These are phyloP conservation scores for Tylopilus subfusipes DNA, from an alignment of 768 basidiomycete species.

Conservation along the genomic window DNA sequence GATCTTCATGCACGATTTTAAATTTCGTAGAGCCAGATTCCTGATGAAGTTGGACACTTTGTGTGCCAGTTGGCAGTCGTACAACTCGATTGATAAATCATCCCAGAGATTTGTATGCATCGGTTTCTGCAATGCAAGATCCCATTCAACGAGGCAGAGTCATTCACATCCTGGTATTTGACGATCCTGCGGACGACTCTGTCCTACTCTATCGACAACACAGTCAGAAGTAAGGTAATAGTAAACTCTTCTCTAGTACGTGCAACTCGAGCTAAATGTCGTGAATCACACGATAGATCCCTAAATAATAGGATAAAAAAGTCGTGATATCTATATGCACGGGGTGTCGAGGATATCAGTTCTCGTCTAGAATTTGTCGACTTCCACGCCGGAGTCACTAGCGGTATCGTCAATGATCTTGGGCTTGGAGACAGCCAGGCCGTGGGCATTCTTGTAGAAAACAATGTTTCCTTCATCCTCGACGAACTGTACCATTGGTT, in stretches of 20 bases:
- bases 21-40: too few species aligned
- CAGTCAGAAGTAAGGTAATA: neutral
- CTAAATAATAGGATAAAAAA: neutral
- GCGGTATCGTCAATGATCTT: constrained; percentile 56
- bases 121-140: too few species aligned
- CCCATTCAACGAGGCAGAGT: too few species aligned
- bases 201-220: too few species aligned
- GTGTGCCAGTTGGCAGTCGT: too few species aligned
- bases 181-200: too few species aligned
- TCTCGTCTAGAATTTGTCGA: constrained; percentile 36
- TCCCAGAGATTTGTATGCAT: too few species aligned
- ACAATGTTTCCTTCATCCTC: constrained; percentile 90
- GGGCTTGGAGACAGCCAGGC: constrained; percentile 69
- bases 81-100: too few species aligned
- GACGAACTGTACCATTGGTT: constrained; percentile 57
- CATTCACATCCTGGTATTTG: too few species aligned
- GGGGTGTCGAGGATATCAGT: neutral
- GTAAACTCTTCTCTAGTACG: neutral
- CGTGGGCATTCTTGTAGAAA: constrained; percentile 86
- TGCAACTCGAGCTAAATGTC: neutral
- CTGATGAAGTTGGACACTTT: too few species aligned
- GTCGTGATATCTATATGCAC: constrained; percentile 10
- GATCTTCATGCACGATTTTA: too few species aligned
- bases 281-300: neutral
- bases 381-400: constrained; percentile 67